Percentiles rank a stretch among this genome's conserved stretches.
These are phyloP conservation scores for Globisporangium paroecandrum DNA, from an alignment of 352 stramenopile genomes.

Conservation along the genomic window DNA sequence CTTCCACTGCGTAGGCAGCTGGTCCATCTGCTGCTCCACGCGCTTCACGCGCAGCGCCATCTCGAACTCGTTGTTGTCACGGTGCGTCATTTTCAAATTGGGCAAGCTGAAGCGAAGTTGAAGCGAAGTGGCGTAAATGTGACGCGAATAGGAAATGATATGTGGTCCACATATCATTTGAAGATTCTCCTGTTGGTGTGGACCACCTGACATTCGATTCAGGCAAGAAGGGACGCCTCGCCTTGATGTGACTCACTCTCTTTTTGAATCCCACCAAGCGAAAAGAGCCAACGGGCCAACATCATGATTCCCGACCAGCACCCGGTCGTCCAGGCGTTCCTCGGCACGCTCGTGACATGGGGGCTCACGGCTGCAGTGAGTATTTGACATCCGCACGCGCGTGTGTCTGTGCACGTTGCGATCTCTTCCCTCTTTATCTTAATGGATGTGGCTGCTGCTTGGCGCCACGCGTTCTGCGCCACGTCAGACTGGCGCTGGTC, in stretches of 20 bases:
- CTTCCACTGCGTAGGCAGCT: slow-evolving; percentile 43
- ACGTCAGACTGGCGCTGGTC: slow-evolving; percentile 1
- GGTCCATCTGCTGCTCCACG: slow-evolving; percentile 55
- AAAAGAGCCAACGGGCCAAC: not conserved
- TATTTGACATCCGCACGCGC: not conserved
- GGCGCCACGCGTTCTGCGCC: not conserved
- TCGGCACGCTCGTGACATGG: slow-evolving; percentile 84
- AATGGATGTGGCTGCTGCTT: not conserved
- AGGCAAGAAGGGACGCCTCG: too few species aligned
- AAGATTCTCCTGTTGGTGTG: slow-evolving; percentile 5
- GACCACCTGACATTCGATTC: not conserved
- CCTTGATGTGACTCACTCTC: not conserved
- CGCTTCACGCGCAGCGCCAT: slow-evolving; percentile 37
- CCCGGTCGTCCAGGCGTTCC: slow-evolving; percentile 73
- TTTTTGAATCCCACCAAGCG: slow-evolving; percentile 1
- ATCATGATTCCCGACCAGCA: slow-evolving; percentile 74
- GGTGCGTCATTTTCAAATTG: not conserved
- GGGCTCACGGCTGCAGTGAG: slow-evolving; percentile 72
- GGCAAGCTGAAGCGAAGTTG: not conserved
- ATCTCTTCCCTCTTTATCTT: not conserved
- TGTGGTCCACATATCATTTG: not conserved
- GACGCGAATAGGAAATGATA: not conserved
- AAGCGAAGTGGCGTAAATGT: not conserved
- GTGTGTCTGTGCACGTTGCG: not conserved
- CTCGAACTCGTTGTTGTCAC: slow-evolving; percentile 27